These are phyloP conservation scores for Mycena filopes DNA, from an alignment of 768 basidiomycete species.

Conservation along the genomic window DNA sequence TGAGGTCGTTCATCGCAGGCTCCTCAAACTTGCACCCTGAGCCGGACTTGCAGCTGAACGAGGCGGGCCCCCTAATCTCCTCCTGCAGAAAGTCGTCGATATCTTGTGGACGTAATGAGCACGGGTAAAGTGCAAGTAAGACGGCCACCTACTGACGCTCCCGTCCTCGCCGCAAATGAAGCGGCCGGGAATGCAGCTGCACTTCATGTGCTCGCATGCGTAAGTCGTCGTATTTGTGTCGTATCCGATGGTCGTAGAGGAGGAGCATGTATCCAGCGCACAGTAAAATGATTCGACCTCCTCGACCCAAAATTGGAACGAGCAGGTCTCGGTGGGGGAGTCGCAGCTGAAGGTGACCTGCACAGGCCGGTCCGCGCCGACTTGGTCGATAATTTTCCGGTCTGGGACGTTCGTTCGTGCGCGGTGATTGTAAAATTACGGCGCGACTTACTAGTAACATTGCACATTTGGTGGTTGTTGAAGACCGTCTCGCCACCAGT, in stretches of 20 bases:
- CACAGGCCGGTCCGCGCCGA: conserved; percentile 87
- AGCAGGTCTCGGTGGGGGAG: conserved; percentile 68
- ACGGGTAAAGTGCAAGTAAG: not conserved
- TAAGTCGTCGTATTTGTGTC: conserved; percentile 81
- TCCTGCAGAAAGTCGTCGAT: conserved; percentile 93
- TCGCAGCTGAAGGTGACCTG: conserved; percentile 98
- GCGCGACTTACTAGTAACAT: conserved; percentile 87
- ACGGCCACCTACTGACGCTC: conserved; percentile 77
- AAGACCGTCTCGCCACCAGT: conserved; percentile 93
- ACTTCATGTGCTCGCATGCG: conserved; percentile 84
- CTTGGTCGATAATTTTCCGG: conserved; percentile 93
- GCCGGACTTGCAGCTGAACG: conserved; percentile 80
- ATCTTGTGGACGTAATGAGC: conserved; percentile 57
- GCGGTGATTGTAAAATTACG: not conserved
- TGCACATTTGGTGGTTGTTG: conserved; percentile 96
- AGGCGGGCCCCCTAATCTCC: conserved; percentile 90
- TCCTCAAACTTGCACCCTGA: conserved; percentile 92
- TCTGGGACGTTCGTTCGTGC: conserved; percentile 57
- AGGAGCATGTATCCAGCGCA: conserved; percentile 76
- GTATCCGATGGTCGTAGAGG: conserved; percentile 58
- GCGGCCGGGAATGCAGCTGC: conserved; percentile 91
- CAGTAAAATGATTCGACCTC: conserved; percentile 97
- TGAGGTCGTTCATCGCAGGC: conserved; percentile 95
- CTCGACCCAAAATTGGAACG: conserved; percentile 99
- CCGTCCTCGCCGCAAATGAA: conserved; percentile 98